These are phyloP conservation scores for Monosporascus sp. DNA, from an alignment of 2,329 filamentous ascomycete species.

Conservation along the genomic window DNA sequence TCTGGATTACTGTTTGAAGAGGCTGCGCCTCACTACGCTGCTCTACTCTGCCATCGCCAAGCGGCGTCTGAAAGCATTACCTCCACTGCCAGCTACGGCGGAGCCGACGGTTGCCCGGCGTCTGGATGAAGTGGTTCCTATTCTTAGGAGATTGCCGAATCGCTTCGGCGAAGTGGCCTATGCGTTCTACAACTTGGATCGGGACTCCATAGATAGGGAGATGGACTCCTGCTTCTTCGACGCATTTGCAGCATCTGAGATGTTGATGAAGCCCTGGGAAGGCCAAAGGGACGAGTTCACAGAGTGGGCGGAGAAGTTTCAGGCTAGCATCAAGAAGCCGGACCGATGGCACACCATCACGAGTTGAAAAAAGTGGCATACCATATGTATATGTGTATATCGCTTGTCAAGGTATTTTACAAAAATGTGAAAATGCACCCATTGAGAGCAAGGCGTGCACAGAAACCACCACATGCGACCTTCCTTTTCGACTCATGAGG, in stretches of 20 bases:
- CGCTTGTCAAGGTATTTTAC: not conserved
- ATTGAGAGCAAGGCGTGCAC: constrained; percentile 1
- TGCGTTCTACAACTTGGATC: constrained; percentile 66
- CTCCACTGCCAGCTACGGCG: constrained; percentile 32
- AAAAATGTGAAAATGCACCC: not conserved
- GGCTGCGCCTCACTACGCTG: constrained; percentile 60
- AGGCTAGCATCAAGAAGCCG: constrained; percentile 44
- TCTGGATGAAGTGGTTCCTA: constrained; percentile 50
- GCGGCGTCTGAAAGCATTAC: constrained; percentile 58
- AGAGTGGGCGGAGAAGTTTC: constrained; percentile 62
- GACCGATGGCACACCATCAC: constrained; percentile 8
- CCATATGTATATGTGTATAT: not conserved
- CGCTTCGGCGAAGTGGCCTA: constrained; percentile 65
- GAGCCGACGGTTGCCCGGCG: constrained; percentile 30
- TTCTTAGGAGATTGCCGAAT: constrained; percentile 58
- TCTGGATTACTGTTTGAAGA: constrained; percentile 58
- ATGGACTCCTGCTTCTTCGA: constrained; percentile 57
- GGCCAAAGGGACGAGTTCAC: constrained; percentile 70
- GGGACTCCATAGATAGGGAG: constrained; percentile 48
- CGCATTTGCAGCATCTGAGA: constrained; percentile 49
- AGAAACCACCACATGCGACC: not conserved
- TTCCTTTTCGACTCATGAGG: not conserved
- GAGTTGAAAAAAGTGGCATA: not conserved
- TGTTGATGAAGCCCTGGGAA: constrained; percentile 56
- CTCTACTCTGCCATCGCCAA: constrained; percentile 67